phyloP scores from a whole-genome alignment of 108 stramenopile genomes.

The Epithemia pelagica region DNA sequence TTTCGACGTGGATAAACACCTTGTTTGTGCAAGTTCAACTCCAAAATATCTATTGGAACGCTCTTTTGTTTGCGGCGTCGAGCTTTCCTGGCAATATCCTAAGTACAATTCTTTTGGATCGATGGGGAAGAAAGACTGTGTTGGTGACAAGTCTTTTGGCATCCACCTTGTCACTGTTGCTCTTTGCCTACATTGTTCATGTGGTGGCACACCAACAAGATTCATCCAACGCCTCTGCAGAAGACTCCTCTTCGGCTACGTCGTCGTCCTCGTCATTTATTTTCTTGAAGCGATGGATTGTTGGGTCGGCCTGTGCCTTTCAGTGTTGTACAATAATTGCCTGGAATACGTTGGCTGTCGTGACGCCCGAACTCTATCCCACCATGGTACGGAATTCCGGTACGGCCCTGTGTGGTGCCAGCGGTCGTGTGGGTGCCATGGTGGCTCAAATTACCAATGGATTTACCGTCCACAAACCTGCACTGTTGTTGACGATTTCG shows the following conservation, averaged over 20 bases:
- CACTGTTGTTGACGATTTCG: slow-evolving; percentile 40
- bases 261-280: too few relatives aligned
- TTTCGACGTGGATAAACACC: slow-evolving; percentile 78
- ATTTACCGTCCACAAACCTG: slow-evolving; percentile 32
- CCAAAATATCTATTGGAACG: slow-evolving; percentile 66
- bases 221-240: slow-evolving; percentile 3
- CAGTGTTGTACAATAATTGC: slow-evolving; percentile 59
- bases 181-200: slow-evolving; percentile 36
- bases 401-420: slow-evolving; percentile 71
- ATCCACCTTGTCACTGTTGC: slow-evolving; percentile 36
- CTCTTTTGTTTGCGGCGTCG: slow-evolving; percentile 62
- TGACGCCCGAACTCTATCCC: slow-evolving; percentile 70
- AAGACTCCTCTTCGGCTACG: slow-evolving; percentile 11
- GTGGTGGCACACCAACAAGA: slow-evolving; percentile 13
- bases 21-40: slow-evolving; percentile 66
- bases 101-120: slow-evolving; percentile 44
- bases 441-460: slow-evolving; percentile 70
- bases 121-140: slow-evolving; percentile 38
- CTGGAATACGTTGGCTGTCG: slow-evolving; percentile 74
- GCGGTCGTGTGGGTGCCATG: slow-evolving; percentile 66
- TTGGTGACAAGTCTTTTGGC: slow-evolving; percentile 40
- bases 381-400: slow-evolving; percentile 64
- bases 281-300: slow-evolving; percentile 21
- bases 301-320: slow-evolving; percentile 58
- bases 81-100: slow-evolving; percentile 72